Base-by-base conservation (phyloP, 208 protist species). In the Trypanosoma melophagium region DNA sequence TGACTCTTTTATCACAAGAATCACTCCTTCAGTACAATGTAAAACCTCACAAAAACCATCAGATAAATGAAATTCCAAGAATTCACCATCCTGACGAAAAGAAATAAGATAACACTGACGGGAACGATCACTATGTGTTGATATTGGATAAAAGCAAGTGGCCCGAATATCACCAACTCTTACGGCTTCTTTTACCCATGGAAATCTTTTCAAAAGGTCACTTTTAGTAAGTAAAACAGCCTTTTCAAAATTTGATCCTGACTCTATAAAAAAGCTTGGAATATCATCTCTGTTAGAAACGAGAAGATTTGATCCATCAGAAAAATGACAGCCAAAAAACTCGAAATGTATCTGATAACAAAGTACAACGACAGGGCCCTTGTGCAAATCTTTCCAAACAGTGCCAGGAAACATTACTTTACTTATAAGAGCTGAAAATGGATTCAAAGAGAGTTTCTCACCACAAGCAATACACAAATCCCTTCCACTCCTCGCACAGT, bases 271-370 rank as follows among this genome's bases (percentile, higher is more conserved):
- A 52, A 50, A 60, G 35, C 63, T 68, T 41, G 52, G 22, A 42
- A 24, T 4, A 2, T 28, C 50, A 24, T 68, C 63, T n/a, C 35
- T 24, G 60, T n/a, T 40, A 25, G 45, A 35, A 58, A 68, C 59
- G 41, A 68, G 38, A 52, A 68, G 53, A 28, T 68, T 68, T 21
- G 63, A 57, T 12, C 63, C 63, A 68, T 68, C 63, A 25, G 40
- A 58, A 38, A 68, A 68, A 90, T 81, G 85, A 86, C 94, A 96
- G 79, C 97, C 98, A 97, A 97, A 84, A 90, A 82, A 91, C 89
- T 97, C 91, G 90, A 97, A 91, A 90, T 94, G 93, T 88, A 95
- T 98, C 97, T 95, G 96, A 98, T 81, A 84, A 83, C 88, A 84
- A 88, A 84, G 79, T 79, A 77, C 62, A 66, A 76, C 69, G 40